Percentiles rank a stretch among this genome's conserved stretches.
These are phyloP conservation scores for Boeremia exigua DNA, from an alignment of 2,329 filamentous ascomycete species.

Conservation along the genomic window DNA sequence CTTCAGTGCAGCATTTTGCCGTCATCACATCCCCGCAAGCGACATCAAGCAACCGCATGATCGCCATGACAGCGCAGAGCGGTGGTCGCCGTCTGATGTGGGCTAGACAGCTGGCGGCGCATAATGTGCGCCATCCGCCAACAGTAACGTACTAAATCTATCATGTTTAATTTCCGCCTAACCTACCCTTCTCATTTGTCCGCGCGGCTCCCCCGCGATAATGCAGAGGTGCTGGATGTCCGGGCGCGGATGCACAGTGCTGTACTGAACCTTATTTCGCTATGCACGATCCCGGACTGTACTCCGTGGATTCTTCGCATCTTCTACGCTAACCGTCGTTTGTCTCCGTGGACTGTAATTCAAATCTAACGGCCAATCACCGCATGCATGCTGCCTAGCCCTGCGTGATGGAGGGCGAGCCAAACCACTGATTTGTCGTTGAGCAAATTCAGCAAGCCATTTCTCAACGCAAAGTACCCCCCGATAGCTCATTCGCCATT, in stretches of 20 bases:
- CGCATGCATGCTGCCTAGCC: too few relatives aligned
- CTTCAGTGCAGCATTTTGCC: not conserved
- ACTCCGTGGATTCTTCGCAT: not conserved
- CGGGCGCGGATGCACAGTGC: not conserved
- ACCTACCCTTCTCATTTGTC: slow-evolving; percentile 7
- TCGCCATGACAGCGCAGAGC: not conserved
- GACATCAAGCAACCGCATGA: not conserved
- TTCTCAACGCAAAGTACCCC: too few relatives aligned
- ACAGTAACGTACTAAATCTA: slow-evolving; percentile 11
- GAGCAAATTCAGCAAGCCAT: too few relatives aligned
- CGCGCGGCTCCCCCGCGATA: not conserved
- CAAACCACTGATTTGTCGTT: too few relatives aligned
- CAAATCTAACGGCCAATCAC: too few relatives aligned
- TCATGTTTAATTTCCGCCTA: slow-evolving; percentile 8
- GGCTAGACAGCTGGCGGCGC: slow-evolving; percentile 4
- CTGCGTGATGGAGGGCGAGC: too few relatives aligned
- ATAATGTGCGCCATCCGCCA: slow-evolving; percentile 3
- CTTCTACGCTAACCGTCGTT: too few relatives aligned
- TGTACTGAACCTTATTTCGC: not conserved
- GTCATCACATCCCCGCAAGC: slow-evolving; percentile 1
- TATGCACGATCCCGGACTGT: too few relatives aligned
- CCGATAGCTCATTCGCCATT: too few relatives aligned
- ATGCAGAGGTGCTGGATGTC: not conserved
- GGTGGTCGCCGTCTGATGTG: slow-evolving; percentile 5
- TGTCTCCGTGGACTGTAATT: too few relatives aligned